Base-by-base conservation (phyloP, 805 yeast species). In the Cyberlindnera suaveolens region DNA sequence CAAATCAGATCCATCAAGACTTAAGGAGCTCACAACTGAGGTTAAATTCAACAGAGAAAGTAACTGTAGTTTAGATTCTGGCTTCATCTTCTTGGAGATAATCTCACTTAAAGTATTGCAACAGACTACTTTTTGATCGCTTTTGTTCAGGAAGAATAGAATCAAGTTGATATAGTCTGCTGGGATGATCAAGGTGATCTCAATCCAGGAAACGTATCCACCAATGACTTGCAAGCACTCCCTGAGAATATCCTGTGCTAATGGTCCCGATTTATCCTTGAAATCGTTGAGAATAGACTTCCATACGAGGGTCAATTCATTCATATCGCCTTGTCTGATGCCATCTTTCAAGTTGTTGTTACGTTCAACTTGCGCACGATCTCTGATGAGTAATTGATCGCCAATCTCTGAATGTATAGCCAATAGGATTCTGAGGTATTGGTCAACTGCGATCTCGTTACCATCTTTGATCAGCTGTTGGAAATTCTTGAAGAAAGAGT, bases 331-430 rank as follows among this genome's bases (percentile, higher is more conserved):
- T 11, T 72, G 71, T 62, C 99, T 75, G 52, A 93, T 82, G 20
- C 77, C 70, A 63, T 93, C 99, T 59, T 93, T 93, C 47, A 93
- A 69, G 36, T 68, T 64, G 52, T 75, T 82, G 61, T 85, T 86
- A 54, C 86, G 76, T 37, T 80, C 81, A 36, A 75, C 76, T 14
- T 72, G 62, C 19, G 75, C 76, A 51, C 78, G 78, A 10, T 83
- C 77, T 54, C 95, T 77, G 29, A 80, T 66, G 50, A 89, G 84
- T 51, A 90, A 74, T 58, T 85, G 93, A 61, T 93, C 99, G 30
- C 96, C 99, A 52, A 93, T 88, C 64, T 90, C 96, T 26, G 82
- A 81, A 61, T 93, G 97, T 47, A 93, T 78, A 27, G 84, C 77
- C 35, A 80, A 63, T 46, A 89, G 67, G 7, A 88, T 75, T 57